Conservation (phyloP, 306 rosid genomes). For the Styphnolobium japonicum region DNA sequence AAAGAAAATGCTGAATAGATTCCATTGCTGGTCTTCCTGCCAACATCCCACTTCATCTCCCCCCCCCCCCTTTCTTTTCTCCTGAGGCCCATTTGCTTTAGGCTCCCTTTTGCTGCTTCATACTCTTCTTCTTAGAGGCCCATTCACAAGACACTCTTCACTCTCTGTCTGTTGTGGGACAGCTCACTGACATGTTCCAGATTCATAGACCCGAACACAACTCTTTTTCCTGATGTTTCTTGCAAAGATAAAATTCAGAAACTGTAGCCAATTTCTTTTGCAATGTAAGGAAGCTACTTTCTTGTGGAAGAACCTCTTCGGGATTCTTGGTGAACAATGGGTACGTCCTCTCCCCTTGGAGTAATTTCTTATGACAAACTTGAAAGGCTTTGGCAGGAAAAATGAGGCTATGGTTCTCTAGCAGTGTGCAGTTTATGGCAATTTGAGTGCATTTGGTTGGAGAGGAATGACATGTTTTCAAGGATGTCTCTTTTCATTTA, state of each 20-base stretch:
- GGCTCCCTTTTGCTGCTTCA: background rate
- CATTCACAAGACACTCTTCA: background rate
- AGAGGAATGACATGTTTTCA: background rate
- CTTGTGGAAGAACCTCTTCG: background rate
- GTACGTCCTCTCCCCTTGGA: background rate
- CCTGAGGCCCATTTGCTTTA: background rate
- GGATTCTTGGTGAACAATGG: background rate
- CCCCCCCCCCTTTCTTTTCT: background rate
- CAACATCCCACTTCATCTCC: too few relatives aligned
- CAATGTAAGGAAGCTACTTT: background rate
- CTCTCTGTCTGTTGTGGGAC: background rate
- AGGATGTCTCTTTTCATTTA: background rate
- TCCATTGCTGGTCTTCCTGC: background rate
- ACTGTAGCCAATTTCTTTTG: background rate
- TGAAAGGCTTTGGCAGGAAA: background rate
- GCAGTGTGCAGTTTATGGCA: background rate
- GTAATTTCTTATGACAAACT: background rate
- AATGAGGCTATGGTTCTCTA: background rate
- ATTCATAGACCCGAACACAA: background rate
- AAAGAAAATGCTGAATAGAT: background rate
- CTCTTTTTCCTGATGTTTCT: background rate
- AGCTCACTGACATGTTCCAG: background rate
- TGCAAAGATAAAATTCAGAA: background rate
- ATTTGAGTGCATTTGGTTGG: background rate
- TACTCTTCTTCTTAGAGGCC: background rate